Evolutionary conservation across 2,329 filamentous ascomycete genomes (phyloP), one percentile per base, ranked within the genome.

Genomic region (Xylaria multiplex): DNA sequence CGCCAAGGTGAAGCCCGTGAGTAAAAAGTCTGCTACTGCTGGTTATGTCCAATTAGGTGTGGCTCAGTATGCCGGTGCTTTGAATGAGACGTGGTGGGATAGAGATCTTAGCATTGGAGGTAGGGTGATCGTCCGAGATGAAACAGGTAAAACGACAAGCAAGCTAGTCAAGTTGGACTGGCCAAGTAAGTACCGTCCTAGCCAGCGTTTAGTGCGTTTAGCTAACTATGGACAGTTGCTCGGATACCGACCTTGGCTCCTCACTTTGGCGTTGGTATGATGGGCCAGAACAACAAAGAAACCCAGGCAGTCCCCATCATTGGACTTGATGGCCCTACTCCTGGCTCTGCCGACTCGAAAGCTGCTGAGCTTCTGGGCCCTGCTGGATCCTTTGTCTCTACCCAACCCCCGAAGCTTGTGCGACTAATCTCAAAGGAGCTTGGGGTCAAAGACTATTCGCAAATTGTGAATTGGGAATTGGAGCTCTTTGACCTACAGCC

Each of bases 1-100:
- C 16, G 92, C 94, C 19, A 92, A 90, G 79, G 82, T 98, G 73
- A 98, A 98, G 88, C 95, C 96, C 9, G 87, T 97, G 32, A 93
- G 93, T 75, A 92, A 88, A 75, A 89, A 97, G 74, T 88, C 91
- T n/a, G 92, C 85, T 73, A 93, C 91, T 77, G 91, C 92, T 37
- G 95, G 96, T 60, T 99, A 93, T 76, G 79, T 93, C 32, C 93
- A 98, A 81, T 86, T 98, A 6, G 95, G 93, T 27, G 93, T 98
- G 59, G 94, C 96, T 2, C 96, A 92, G 0, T 99, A 98, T 77
- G 95, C 93, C 9, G 95, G 96, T 57, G 93, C 84, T 1, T 81
- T 98, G 68, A 96, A 94, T 77, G 84, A 85, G 69, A 98, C 96
- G 0, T 98, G 96, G 96, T 98, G 94, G 95, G 96, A 98, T 79